phyloP scores from a whole-genome alignment of 768 basidiomycete species.

The Termitomyces sp. region DNA sequence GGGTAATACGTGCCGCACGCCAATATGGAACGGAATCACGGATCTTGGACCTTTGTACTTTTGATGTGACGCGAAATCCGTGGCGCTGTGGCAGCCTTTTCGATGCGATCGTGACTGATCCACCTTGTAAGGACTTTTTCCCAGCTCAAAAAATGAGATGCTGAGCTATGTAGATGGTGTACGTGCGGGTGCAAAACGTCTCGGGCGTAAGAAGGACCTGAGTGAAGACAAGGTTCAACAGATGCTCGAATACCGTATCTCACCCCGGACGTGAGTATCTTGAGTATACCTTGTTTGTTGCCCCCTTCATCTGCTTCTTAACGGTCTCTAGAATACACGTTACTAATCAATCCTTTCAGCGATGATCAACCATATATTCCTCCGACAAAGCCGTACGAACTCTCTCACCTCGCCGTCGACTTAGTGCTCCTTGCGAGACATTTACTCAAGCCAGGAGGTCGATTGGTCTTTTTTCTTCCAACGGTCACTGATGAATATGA shows the following conservation, averaged over 20 bases:
- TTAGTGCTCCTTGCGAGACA: constrained; percentile 81
- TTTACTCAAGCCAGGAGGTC: constrained; percentile 78
- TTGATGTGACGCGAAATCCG: constrained; percentile 89
- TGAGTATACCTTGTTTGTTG: too few species aligned
- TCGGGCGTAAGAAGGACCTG: constrained; percentile 62
- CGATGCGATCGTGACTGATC: constrained; percentile 93
- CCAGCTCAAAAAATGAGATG: neutral
- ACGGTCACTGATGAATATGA: constrained; percentile 91
- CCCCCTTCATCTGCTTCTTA: neutral
- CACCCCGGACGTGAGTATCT: constrained; percentile 42
- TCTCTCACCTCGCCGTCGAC: constrained; percentile 78
- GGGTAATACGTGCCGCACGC: constrained; percentile 73
- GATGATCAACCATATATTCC: constrained; percentile 78
- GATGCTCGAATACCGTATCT: constrained; percentile 34
- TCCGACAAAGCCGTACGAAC: constrained; percentile 89
- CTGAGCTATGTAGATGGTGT: constrained; percentile 70
- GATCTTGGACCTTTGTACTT: constrained; percentile 84
- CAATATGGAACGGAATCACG: constrained; percentile 78
- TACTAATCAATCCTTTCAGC: constrained; percentile 23
- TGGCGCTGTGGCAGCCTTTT: constrained; percentile 88
- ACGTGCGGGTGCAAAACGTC: constrained; percentile 79
- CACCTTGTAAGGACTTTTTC: constrained; percentile 65
- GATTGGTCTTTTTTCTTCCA: constrained; percentile 94
- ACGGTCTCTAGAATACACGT: neutral
- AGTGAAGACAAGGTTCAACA: constrained; percentile 33